Percentiles rank a stretch among this genome's conserved stretches.
Evolutionary conservation across 176 grass and related monocot species (phyloP).

Genomic region (Pontederia crassipes): DNA sequence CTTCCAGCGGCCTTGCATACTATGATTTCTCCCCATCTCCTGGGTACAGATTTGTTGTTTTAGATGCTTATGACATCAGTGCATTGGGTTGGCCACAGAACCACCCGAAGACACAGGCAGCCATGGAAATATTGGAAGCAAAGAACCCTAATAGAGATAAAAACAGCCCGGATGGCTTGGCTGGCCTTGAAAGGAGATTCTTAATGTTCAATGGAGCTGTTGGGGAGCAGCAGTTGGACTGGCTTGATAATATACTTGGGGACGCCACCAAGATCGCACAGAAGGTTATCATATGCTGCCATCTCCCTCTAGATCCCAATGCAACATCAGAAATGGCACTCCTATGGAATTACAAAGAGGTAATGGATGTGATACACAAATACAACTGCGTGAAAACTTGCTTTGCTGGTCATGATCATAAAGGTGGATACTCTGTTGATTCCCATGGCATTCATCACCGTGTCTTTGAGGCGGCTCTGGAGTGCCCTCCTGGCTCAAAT

Average conservation of each 20-base stretch:
- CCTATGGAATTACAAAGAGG: conserved; percentile 86
- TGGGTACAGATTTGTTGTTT: conserved; percentile 43
- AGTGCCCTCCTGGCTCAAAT: conserved; percentile 70
- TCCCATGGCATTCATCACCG: conserved; percentile 58
- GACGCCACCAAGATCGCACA: conserved; percentile 26
- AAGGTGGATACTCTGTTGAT: conserved; percentile 57
- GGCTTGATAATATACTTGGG: conserved; percentile 49
- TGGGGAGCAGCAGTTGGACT: conserved; percentile 48
- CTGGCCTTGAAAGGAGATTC: conserved; percentile 52
- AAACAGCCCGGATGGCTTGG: conserved; percentile 52
- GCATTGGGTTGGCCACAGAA: conserved; percentile 40
- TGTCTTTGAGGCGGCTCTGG: conserved; percentile 65
- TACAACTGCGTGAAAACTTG: conserved; percentile 62
- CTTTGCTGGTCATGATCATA: conserved; percentile 69
- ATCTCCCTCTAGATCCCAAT: conserved; percentile 57
- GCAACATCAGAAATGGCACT: conserved; percentile 38
- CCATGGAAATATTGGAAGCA: conserved; percentile 33
- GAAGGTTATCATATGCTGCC: conserved; percentile 59
- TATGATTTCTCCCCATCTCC: conserved; percentile 65
- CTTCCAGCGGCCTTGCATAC: conserved; percentile 26
- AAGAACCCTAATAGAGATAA: conserved; percentile 68
- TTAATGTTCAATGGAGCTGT: conserved; percentile 80
- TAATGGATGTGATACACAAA: conserved; percentile 38
- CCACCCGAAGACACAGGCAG: conserved; percentile 35
- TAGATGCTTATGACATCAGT: conserved; percentile 86